Base-by-base conservation (phyloP, 2,329 filamentous ascomycete genomes). In the Neonectria faginata region DNA sequence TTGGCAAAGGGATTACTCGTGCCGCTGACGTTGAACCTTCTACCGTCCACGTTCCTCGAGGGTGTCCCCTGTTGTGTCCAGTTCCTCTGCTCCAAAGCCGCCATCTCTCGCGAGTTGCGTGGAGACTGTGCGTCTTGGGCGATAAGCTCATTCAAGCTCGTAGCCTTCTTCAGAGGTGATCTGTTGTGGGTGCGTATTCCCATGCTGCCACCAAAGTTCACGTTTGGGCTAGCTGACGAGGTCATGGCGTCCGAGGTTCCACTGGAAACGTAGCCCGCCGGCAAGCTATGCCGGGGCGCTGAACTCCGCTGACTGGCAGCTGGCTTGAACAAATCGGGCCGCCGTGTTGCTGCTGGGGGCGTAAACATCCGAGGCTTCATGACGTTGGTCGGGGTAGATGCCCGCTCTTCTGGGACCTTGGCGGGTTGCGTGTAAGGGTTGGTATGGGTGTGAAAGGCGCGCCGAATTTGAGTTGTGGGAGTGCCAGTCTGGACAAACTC, bases 131-230 rank as follows among this genome's bases (percentile, higher is more conserved):
- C 74, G 25, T 79, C 78, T 10, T 74, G 79, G 14, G 70, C 74
- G 70, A 83, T 81, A 47, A 88, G 82, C 61, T 92, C 78, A 79
- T 88, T 79, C 81, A 92, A 71, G 83, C 88, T 88, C 14, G 82
- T 82, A 2, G 92, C 85, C 77, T 97, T 97, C 73, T 93, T 91
- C 12, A 98, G 79, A 0, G 95, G 95, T 11, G 93, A 97, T 44
- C 90, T 91, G 6, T 89, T 89, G 76, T 97, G 93, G 6, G 86
- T 91, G 77, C 90, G 94, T 1, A 97, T 85, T 14, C 94, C 94
- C 54, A 97, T 82, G 75, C 86, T 95, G 2, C 94, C 93, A 16
- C 93, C 93, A 75, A 81, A 82, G 63, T 73, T 76, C 5, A 71
- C 58, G 8, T 66, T 75, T 1, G 75, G 62, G 53, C 67, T 70